phyloP scores from a whole-genome alignment of 2,329 filamentous ascomycete species.

The Calonectria crousiana region DNA sequence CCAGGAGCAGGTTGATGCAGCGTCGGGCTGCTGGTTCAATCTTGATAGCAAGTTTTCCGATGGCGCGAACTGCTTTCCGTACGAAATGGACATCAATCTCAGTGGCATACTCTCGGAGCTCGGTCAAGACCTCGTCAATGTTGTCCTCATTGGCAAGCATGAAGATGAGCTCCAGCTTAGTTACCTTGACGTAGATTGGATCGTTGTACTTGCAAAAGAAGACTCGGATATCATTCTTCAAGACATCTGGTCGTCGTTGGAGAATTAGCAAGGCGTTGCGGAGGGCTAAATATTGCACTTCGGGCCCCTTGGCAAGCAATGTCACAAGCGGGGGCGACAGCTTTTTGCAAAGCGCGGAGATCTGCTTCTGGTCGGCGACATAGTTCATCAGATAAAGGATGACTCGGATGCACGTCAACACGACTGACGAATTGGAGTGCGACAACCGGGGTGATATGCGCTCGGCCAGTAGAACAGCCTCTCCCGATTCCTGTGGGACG shows the following conservation, averaged over 20 bases:
- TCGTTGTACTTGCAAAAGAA: slow-evolving; percentile 99
- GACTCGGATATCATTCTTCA: slow-evolving; percentile 96
- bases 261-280: slow-evolving; percentile 94
- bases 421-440: slow-evolving; percentile 96
- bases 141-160: slow-evolving; percentile 98
- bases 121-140: slow-evolving; percentile 93
- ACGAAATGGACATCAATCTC: slow-evolving; percentile 99
- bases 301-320: slow-evolving; percentile 92
- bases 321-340: slow-evolving; percentile 96
- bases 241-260: slow-evolving; percentile 90
- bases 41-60: slow-evolving; percentile 98
- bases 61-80: slow-evolving; percentile 95
- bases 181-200: slow-evolving; percentile 99
- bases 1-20: slow-evolving; percentile 93
- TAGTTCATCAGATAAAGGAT: slow-evolving; percentile 99
- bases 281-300: slow-evolving; percentile 97
- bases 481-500: slow-evolving; percentile 89
- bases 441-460: slow-evolving; percentile 95
- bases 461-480: slow-evolving; percentile 91
- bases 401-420: slow-evolving; percentile 94
- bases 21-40: slow-evolving; percentile 92
- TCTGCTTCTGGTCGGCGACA: slow-evolving; percentile 90
- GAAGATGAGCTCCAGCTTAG: slow-evolving; percentile 97
- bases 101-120: slow-evolving; percentile 95
- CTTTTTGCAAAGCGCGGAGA: slow-evolving; percentile 88